A percentile compares a stretch with the other conserved stretches of the same genome.
These are phyloP conservation scores for Rhododendron vialii DNA, from an alignment of 148 eudicot genomes.

Conservation along the genomic window DNA sequence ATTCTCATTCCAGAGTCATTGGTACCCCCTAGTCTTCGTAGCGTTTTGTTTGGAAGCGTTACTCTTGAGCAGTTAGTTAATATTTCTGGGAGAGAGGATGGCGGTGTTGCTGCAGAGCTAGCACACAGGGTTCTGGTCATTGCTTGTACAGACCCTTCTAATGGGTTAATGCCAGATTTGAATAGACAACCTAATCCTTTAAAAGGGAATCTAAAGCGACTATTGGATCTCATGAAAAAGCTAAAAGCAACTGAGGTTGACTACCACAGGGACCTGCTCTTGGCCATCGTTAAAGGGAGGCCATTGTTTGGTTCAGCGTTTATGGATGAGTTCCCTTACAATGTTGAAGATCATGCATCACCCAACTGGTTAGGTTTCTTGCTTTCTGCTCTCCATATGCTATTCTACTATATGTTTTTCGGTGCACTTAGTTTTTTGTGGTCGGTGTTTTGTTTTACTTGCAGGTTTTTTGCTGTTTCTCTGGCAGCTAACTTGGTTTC, in stretches of 20 bases:
- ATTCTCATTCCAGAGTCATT: constrained; percentile 66
- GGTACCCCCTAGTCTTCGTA: constrained; percentile 78
- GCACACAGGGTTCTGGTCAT: constrained; percentile 60
- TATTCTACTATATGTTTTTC: background rate
- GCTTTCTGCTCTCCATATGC: constrained; percentile 7
- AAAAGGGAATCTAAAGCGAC: constrained; percentile 71
- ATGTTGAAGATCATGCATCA: constrained; percentile 75
- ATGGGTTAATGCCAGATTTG: constrained; percentile 91
- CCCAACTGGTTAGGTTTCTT: constrained; percentile 63
- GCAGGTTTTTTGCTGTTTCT: constrained; percentile 78
- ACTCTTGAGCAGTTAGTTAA: constrained; percentile 69
- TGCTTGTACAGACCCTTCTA: constrained; percentile 85
- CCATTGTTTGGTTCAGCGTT: constrained; percentile 68
- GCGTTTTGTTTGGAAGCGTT: constrained; percentile 91
- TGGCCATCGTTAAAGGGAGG: constrained; percentile 70
- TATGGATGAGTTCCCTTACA: constrained; percentile 81
- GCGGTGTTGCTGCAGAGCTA: constrained; percentile 50
- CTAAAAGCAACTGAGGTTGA: constrained; percentile 68
- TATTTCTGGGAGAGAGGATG: constrained; percentile 62
- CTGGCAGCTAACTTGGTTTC: constrained; percentile 76
- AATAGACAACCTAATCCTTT: constrained; percentile 53
- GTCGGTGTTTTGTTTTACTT: constrained; percentile 28
- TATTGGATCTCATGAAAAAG: constrained; percentile 83
- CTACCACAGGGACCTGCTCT: constrained; percentile 64
- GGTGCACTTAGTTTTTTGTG: background rate